A percentile compares a stretch with the other conserved stretches of the same genome.
Conservation (phyloP, 345 rosid species). For the Physaria fendleri region DNA sequence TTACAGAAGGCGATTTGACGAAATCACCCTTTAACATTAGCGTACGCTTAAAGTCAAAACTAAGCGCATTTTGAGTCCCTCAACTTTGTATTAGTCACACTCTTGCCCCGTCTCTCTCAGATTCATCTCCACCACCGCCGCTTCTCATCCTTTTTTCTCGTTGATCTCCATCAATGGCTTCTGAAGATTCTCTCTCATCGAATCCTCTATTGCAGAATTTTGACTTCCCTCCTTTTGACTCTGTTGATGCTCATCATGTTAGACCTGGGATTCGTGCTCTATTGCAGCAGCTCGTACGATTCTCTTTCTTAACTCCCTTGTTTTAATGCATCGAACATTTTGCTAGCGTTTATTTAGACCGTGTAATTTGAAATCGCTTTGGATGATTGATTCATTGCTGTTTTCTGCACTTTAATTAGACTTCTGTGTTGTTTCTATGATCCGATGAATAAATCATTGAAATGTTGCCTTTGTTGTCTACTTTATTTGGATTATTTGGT, state of each 20-base stretch:
- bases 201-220: conserved; percentile 74
- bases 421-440: background rate
- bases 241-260: conserved; percentile 62
- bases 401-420: background rate
- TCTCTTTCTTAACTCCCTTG: background rate
- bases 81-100: background rate
- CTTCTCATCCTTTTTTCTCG: conserved; percentile 13
- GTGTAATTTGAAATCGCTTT: background rate
- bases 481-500: background rate
- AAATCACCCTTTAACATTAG: background rate
- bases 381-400: background rate
- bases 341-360: background rate
- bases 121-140: conserved; percentile 21
- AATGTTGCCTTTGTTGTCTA: background rate
- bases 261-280: conserved; percentile 70
- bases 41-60: background rate
- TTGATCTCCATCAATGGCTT: conserved; percentile 31
- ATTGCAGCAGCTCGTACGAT: conserved; percentile 53
- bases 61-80: background rate
- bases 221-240: conserved; percentile 69
- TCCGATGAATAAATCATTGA: background rate
- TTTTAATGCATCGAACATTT: background rate
- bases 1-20: background rate
- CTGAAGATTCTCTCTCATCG: conserved; percentile 23
- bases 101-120: conserved; percentile 34